phyloP scores from a whole-genome alignment of 768 basidiomycete species.

The Auriculariales sp. region DNA sequence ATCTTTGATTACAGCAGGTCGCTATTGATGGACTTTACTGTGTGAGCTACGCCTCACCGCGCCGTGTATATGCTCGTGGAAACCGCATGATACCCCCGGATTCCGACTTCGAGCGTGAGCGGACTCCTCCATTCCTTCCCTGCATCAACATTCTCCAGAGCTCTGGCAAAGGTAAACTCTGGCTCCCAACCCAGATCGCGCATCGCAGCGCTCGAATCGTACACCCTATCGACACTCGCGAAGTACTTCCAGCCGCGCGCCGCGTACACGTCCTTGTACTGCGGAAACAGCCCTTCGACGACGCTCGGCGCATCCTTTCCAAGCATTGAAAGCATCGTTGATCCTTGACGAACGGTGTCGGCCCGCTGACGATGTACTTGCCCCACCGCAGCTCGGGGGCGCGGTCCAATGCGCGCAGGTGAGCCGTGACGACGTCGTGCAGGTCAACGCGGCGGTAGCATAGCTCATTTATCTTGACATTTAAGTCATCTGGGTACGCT shows the following conservation, averaged over 20 bases:
- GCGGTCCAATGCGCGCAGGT: background rate
- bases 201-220: background rate
- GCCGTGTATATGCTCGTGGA: background rate
- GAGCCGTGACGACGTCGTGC: background rate
- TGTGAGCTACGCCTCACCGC: too few relatives aligned
- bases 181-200: background rate
- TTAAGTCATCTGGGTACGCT: background rate
- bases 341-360: background rate
- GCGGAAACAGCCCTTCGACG: background rate
- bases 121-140: background rate
- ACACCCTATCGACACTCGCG: background rate
- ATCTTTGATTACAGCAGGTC: too few relatives aligned
- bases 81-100: background rate
- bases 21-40: too few relatives aligned
- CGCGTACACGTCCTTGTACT: background rate
- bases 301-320: background rate
- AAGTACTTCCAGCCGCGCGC: background rate
- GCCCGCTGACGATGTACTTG: background rate
- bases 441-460: background rate
- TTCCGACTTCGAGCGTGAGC: background rate
- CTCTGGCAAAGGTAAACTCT: background rate
- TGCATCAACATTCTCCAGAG: background rate
- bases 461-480: background rate
- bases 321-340: background rate
- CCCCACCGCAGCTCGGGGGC: background rate